These are phyloP conservation scores for Vitis rotundifolia DNA, from an alignment of 164 flowering plant species.

Conservation along the genomic window DNA sequence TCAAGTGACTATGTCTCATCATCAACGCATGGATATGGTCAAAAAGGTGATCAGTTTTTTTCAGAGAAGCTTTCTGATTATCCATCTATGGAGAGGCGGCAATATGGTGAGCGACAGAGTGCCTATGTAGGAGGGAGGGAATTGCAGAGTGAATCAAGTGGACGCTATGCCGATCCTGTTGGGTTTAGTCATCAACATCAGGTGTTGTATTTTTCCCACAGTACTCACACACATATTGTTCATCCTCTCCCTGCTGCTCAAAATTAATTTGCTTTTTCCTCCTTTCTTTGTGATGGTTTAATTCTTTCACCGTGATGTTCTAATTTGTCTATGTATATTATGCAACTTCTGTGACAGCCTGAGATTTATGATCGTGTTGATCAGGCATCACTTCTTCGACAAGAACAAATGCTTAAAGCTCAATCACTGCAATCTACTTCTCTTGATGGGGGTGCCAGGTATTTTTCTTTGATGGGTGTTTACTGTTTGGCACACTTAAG, in stretches of 20 bases:
- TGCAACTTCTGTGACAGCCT: conserved; percentile 35
- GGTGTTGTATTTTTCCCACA: conserved; percentile 33
- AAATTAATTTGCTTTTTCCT: neutral
- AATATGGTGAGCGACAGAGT: conserved; percentile 65
- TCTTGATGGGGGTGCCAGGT: conserved; percentile 81
- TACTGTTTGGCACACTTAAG: neutral
- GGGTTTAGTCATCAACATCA: conserved; percentile 66
- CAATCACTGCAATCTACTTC: conserved; percentile 66
- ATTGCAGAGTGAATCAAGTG: conserved; percentile 58
- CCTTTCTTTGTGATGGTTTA: neutral
- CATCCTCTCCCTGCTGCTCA: neutral
- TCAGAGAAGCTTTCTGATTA: conserved; percentile 68
- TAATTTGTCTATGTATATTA: neutral
- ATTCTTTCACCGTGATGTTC: neutral
- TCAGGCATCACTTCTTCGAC: conserved; percentile 68
- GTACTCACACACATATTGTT: neutral
- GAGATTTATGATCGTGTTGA: conserved; percentile 73
- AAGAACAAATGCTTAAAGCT: conserved; percentile 73
- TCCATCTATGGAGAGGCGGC: conserved; percentile 63
- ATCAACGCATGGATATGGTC: conserved; percentile 68
- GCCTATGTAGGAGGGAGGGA: conserved; percentile 68
- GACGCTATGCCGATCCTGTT: conserved; percentile 65
- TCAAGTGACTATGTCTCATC: conserved; percentile 64
- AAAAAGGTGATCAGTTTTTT: conserved; percentile 55
- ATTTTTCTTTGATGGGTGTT: conserved; percentile 14